Percentiles rank a stretch among this genome's conserved stretches.
These are phyloP conservation scores for Phialophora macrospora DNA, from an alignment of 2,329 filamentous ascomycete genomes.

Conservation along the genomic window DNA sequence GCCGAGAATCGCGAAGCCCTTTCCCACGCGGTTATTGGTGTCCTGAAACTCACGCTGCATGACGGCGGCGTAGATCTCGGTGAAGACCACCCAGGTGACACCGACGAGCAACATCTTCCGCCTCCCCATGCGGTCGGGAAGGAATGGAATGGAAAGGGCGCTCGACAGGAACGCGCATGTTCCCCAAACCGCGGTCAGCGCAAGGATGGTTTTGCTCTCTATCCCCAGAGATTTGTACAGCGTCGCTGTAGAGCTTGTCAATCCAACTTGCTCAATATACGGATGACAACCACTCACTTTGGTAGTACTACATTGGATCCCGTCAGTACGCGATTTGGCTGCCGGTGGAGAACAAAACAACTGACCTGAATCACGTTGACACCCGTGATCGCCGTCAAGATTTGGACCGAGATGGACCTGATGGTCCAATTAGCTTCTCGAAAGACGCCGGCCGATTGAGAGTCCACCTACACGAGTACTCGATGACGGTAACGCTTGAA, in stretches of 20 bases:
- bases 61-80: slow-evolving; percentile 63
- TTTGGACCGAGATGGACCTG: slow-evolving; percentile 68
- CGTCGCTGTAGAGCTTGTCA: slow-evolving; percentile 61
- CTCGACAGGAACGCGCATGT: slow-evolving; percentile 91
- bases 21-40: slow-evolving; percentile 60
- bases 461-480: slow-evolving; percentile 59
- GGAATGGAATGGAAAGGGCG: slow-evolving; percentile 55
- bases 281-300: slow-evolving; percentile 47
- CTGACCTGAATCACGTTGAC: slow-evolving; percentile 83
- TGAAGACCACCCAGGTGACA: slow-evolving; percentile 56
- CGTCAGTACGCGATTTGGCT: neutral
- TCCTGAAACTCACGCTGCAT: slow-evolving; percentile 64
- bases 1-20: slow-evolving; percentile 64
- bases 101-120: slow-evolving; percentile 61
- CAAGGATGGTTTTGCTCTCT: slow-evolving; percentile 52
- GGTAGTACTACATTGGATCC: slow-evolving; percentile 62
- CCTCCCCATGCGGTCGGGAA: slow-evolving; percentile 64
- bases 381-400: slow-evolving; percentile 82
- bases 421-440: slow-evolving; percentile 42
- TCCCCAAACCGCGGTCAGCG: slow-evolving; percentile 84
- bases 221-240: slow-evolving; percentile 67
- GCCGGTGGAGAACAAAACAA: slow-evolving; percentile 4
- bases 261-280: slow-evolving; percentile 37
- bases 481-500: slow-evolving; percentile 66
- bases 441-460: neutral